Base-by-base conservation (phyloP, 768 basidiomycete genomes). In the Neoboletus subvelutipes region DNA sequence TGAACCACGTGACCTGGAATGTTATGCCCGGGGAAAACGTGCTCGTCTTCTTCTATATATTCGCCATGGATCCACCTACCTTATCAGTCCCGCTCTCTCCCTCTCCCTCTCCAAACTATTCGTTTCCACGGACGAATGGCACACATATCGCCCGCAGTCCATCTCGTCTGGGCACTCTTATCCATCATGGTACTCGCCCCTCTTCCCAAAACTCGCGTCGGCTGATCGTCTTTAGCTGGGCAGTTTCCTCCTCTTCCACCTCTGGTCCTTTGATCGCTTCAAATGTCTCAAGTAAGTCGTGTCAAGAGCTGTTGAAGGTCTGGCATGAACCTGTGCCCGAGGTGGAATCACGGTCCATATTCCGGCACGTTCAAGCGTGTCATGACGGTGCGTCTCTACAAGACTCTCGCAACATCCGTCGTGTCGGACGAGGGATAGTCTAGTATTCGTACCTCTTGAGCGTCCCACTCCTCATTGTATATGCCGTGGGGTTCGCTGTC, bases 181-280 rank as follows among this genome's bases (percentile, higher is more conserved):
- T 75, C 79, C 9, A 56, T 59, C 34, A 55, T 83, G 72, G 87
- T 90, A 50, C 36, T 11, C 50, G 20, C 10, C 3, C 2, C 22
- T 40, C 33, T 2, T 17, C 5, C 4, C 9, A 12, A 28, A 8
- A 1, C 6, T 12, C 24, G 9, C 13, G 13, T 31, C 29, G 1
- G 5, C 22, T 36, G 31, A 54, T 54, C 9, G 18, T 26, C 31
- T 37, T 0, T 50, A 90, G 88, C 72, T 88, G 7, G 81, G 78
- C 1, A 63, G 63, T 4, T 91, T 91, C 66, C 76, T 91, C 7
- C 17, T 91, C 2, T 86, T 81, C 67, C 90, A 92, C 65, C 71
- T 92, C 50, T 92, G 87, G 85, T 85, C 85, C 6, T 92, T 88
- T 66, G 90, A 92, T 68, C 78, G 80, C 55, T 92, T 92, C 76